These are phyloP conservation scores for Stentor roeselii DNA, from an alignment of 73 alveolate genomes.

Conservation along the genomic window DNA sequence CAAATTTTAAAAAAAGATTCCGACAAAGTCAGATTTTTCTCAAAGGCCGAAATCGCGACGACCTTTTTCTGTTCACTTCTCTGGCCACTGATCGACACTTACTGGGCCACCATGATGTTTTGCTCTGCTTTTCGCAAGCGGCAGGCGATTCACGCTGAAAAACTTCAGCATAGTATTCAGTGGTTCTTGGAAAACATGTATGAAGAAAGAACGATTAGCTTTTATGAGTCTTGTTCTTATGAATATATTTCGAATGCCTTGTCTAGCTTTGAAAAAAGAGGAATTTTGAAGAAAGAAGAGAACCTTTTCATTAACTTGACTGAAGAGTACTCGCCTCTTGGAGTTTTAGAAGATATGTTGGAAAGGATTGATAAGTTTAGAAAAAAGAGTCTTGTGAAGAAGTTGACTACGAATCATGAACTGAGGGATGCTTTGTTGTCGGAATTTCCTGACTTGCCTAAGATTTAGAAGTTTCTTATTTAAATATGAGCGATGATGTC, in stretches of 20 bases:
- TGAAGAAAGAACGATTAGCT: constrained; percentile 60
- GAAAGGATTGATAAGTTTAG: constrained; percentile 26
- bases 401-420: neutral
- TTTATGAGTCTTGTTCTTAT: constrained; percentile 70
- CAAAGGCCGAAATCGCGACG: constrained; percentile 47
- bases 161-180: constrained; percentile 49
- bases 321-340: neutral
- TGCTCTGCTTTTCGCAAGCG: constrained; percentile 44
- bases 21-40: constrained; percentile 31
- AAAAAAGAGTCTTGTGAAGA: constrained; percentile 4
- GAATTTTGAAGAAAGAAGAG: neutral
- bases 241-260: constrained; percentile 68
- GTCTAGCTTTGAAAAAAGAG: constrained; percentile 1
- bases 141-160: constrained; percentile 27
- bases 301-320: neutral
- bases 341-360: constrained; percentile 1
- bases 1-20: constrained; percentile 36
- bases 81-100: constrained; percentile 85
- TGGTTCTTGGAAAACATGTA: constrained; percentile 77
- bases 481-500: no score
- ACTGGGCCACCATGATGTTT: constrained; percentile 76
- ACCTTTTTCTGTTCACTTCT: constrained; percentile 61
- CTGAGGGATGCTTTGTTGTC: constrained; percentile 5
- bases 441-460: constrained; percentile 36
- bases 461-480: constrained; percentile 5